Conservation (phyloP, 805 yeast genomes). For the Maudiozyma turicensis region DNA sequence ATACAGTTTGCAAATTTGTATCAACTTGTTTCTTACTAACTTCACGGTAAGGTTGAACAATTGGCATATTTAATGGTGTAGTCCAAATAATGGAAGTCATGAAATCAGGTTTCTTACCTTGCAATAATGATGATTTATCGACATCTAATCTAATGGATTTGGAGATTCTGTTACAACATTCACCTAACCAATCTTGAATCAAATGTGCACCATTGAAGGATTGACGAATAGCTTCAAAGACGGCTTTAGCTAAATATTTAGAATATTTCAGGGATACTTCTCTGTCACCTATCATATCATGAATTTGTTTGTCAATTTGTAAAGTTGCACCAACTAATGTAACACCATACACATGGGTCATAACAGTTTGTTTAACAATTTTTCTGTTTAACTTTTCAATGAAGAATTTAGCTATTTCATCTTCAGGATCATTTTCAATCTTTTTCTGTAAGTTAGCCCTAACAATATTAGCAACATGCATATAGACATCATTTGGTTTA, state of each 20-base stretch:
- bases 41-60: conserved; percentile 92
- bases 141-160: conserved; percentile 65
- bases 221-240: conserved; percentile 75
- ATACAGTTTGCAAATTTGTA: conserved; percentile 85
- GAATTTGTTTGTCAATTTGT: conserved; percentile 74
- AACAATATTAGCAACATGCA: conserved; percentile 59
- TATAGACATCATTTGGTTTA: conserved; percentile 69
- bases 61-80: conserved; percentile 87
- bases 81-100: conserved; percentile 96
- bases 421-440: conserved; percentile 37
- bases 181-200: conserved; percentile 94
- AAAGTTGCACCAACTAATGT: conserved; percentile 87
- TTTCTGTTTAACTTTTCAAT: conserved; percentile 67
- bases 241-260: conserved; percentile 63
- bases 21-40: conserved; percentile 51
- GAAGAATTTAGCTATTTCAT: conserved; percentile 41
- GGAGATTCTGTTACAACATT: conserved; percentile 71
- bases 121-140: conserved; percentile 35
- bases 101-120: conserved; percentile 47
- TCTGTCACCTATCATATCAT: conserved; percentile 43
- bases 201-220: conserved; percentile 86
- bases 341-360: conserved; percentile 97
- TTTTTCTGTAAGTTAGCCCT: conserved; percentile 44
- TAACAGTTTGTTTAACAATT: conserved; percentile 91
- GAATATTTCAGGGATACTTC: conserved; percentile 40